Percentiles rank a stretch among this genome's conserved stretches.
These are phyloP conservation scores for Alternaria atra DNA, from an alignment of 2,329 filamentous ascomycete species.

Conservation along the genomic window DNA sequence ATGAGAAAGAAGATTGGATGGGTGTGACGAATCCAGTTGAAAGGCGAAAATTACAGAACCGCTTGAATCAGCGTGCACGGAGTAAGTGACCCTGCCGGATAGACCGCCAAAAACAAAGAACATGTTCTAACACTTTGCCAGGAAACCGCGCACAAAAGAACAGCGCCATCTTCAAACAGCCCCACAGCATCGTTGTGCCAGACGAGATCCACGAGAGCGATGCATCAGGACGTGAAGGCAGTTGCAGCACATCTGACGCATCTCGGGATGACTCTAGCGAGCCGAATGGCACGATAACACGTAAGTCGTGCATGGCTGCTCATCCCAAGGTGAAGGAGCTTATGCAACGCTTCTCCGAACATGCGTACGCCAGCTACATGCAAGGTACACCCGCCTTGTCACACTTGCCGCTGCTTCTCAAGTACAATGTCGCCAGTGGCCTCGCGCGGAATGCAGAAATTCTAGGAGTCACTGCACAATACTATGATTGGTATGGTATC, in stretches of 20 bases:
- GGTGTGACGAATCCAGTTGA: conserved; percentile 24
- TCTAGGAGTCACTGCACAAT: conserved; percentile 18
- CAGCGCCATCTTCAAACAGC: not conserved
- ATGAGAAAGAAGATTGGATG: conserved; percentile 28
- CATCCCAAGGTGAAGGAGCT: conserved; percentile 18
- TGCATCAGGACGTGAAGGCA: not conserved
- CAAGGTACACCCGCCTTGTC: conserved; percentile 20
- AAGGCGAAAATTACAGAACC: conserved; percentile 31
- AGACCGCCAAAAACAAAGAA: not conserved
- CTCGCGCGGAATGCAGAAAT: conserved; percentile 19
- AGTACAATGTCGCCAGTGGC: conserved; percentile 23
- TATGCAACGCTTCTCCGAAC: conserved; percentile 26
- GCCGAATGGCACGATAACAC: not conserved
- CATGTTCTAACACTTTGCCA: not conserved
- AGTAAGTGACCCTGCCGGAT: conserved; percentile 6
- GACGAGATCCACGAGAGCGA: not conserved
- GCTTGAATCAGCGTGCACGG: conserved; percentile 28
- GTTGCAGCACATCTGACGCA: not conserved
- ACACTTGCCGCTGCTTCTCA: conserved; percentile 23
- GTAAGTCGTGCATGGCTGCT: conserved; percentile 6
- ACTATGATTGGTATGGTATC: conserved; percentile 21
- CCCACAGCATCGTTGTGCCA: not conserved
- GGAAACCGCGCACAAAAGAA: not conserved
- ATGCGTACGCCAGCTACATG: conserved; percentile 28
- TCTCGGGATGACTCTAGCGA: not conserved